Conservation (phyloP, 2,329 filamentous ascomycete genomes). For the Colletotrichum viniferum region DNA sequence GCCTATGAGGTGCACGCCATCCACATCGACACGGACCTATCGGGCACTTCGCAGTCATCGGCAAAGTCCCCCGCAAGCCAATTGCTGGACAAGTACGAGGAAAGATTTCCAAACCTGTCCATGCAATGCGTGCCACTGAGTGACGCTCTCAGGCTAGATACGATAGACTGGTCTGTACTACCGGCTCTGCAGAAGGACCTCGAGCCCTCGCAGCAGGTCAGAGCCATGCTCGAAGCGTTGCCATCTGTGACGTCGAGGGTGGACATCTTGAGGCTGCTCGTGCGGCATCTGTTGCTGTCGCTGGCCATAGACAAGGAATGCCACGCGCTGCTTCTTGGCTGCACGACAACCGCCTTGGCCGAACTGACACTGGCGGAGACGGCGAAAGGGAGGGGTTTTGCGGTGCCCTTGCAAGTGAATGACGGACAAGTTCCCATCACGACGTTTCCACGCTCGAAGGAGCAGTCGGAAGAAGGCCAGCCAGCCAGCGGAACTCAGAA, state of each 20-base stretch:
- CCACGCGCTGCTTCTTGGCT: conserved; percentile 78
- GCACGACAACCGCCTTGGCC: conserved; percentile 87
- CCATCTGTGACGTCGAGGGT: conserved; percentile 76
- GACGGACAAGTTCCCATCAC: conserved; percentile 63
- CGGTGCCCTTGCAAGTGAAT: conserved; percentile 79
- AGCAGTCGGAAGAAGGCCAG: neutral
- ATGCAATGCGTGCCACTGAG: conserved; percentile 70
- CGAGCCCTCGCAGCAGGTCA: conserved; percentile 49
- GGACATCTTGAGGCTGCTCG: conserved; percentile 75
- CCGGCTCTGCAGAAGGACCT: conserved; percentile 26
- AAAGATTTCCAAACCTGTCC: conserved; percentile 68
- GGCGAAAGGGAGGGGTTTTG: conserved; percentile 87
- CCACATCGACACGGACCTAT: conserved; percentile 53
- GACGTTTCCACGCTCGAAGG: neutral
- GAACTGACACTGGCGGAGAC: conserved; percentile 86
- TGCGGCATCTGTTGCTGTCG: conserved; percentile 72
- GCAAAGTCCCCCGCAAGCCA: conserved; percentile 38
- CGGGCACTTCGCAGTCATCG: neutral
- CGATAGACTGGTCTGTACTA: conserved; percentile 59
- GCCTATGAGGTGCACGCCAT: conserved; percentile 71
- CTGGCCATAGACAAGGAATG: conserved; percentile 65
- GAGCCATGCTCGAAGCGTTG: conserved; percentile 61
- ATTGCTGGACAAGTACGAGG: conserved; percentile 57
- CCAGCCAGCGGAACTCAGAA: neutral
- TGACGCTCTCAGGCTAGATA: conserved; percentile 56